A percentile compares a stretch with the other conserved stretches of the same genome.
Evolutionary conservation across 768 basidiomycete genomes (phyloP).

Genomic region (Fibroporia radiculosa): DNA sequence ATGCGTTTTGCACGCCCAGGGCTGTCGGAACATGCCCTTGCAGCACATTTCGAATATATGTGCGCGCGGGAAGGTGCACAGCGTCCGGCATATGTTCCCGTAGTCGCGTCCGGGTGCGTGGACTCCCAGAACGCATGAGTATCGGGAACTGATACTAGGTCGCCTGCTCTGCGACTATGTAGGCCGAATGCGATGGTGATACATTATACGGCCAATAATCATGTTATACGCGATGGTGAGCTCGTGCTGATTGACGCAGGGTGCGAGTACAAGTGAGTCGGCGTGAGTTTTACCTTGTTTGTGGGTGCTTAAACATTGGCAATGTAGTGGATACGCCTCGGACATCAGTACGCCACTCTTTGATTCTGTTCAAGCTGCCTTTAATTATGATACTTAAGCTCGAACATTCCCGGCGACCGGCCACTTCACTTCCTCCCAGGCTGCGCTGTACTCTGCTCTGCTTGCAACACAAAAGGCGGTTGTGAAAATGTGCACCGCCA

Average conservation of each 20-base stretch:
- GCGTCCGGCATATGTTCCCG: constrained; percentile 94
- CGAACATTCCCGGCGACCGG: constrained; percentile 87
- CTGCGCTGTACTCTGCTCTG: constrained; percentile 78
- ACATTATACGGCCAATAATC: constrained; percentile 92
- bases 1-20: constrained; percentile 69
- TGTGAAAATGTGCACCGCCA: constrained; percentile 51
- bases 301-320: constrained; percentile 6
- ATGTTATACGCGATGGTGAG: constrained; percentile 61
- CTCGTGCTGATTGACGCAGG: constrained; percentile 86
- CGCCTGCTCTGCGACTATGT: neutral
- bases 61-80: constrained; percentile 76
- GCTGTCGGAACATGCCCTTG: constrained; percentile 51
- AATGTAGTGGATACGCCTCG: constrained; percentile 77
- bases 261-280: constrained; percentile 77
- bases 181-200: constrained; percentile 87
- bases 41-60: constrained; percentile 85
- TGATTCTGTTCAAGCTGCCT: neutral
- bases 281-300: neutral
- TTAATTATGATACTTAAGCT: constrained; percentile 32
- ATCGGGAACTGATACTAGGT: neutral
- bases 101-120: constrained; percentile 86
- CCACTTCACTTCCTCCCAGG: constrained; percentile 68
- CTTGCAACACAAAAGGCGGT: constrained; percentile 66
- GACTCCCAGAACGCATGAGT: neutral
- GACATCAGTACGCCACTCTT: constrained; percentile 65